Evolutionary conservation across 257 asterid genomes (phyloP), one percentile per base, ranked within the genome.

Genomic region (Lavandula angustifolia): DNA sequence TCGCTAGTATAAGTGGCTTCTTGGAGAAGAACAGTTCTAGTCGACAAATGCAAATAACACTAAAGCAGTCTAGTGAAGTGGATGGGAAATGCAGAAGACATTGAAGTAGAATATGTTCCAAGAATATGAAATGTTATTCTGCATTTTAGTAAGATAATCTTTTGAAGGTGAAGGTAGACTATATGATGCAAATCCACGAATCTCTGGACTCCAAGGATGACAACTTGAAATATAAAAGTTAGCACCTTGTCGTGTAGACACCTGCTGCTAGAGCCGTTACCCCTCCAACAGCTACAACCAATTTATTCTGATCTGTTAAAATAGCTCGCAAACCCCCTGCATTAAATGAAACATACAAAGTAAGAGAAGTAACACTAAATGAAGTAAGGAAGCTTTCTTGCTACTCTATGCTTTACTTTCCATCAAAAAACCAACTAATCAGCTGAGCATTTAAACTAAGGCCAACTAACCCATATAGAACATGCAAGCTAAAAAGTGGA

Each of bases 221-320:
- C 14, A 60, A 18, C 51, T 41, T 59, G n/a, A 6, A 37, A 59
- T 60, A 33, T 12, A 9, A 6, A 61, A 31, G 17, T 17, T 47
- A 51, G 60, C 77, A 92, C 98, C 98, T 89, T 74, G 98, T 92
- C 16, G 96, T 87, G 81, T 87, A 92, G 65, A 92, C 64, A n/a
- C 98, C 97, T 42, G 98, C 98, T 29, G 98, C 97, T 66, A 92
- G 97, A 75, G 97, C 96, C 33, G 98, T 92, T 67, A 87, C 80
- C 52, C 98, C 94, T 55, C 91, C 98, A 52, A 92, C 96, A 69
- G 92, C 96, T 55, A 92, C 97, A 63, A 89, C 89, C 77, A 92
- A 66, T 82, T 89, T 92, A 76, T 92, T 81, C 73, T 92, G 97
- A 73, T 89, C 97, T 0, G 97, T 89, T 70, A 92, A 77, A 77